Base-by-base conservation (phyloP, 345 rosid genomes). In the Eucalyptus pauciflora region DNA sequence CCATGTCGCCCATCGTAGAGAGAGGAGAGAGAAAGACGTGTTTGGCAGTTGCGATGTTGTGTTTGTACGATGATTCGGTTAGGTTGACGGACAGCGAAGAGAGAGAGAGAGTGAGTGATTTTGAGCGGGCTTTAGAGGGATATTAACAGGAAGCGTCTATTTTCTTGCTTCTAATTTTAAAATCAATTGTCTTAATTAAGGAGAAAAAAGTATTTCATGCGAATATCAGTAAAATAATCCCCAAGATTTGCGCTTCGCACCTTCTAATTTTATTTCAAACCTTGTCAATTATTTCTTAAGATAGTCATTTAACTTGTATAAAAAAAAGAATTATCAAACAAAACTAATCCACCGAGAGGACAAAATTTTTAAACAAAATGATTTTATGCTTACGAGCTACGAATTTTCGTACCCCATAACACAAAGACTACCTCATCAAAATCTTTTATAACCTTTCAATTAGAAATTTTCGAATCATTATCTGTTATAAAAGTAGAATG, bases 401-500 rank as follows among this genome's bases (percentile, higher is more conserved):
- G 29, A 56, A 56, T 24, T 56, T 56, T n/a, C 76, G 2, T 60
- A 60, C 31, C 31, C 31, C 31, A 27, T 62, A 5, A 62, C 29
- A 13, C 33, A 62, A 12, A 62, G 7, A 29, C 15, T 29, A 29
- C 2, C 8, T 62, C 16, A 5, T 62, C 0, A 3, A n/a, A n/a
- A n/a, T 14, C 2, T 29, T 64, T n/a, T n/a, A 14, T 64, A 64
- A n/a, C 3, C 5, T 64, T n/a, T n/a, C 7, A n/a, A n/a, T 64
- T 0, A 15, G 10, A 62, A 62, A 62, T 29, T 62, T 62, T n/a
- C 5, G 2, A n/a, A n/a, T 14, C 20, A 7, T n/a, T n/a, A 64
- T n/a, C 6, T n/a, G 0, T 64, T 64, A n/a, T 7, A 3, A 64
- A 64, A 7, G 8, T 0, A 2, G 1, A n/a, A n/a, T 0, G 3